These are phyloP conservation scores for Neurospora pannonica DNA, from an alignment of 495 filamentous ascomycete genomes.

Conservation along the genomic window DNA sequence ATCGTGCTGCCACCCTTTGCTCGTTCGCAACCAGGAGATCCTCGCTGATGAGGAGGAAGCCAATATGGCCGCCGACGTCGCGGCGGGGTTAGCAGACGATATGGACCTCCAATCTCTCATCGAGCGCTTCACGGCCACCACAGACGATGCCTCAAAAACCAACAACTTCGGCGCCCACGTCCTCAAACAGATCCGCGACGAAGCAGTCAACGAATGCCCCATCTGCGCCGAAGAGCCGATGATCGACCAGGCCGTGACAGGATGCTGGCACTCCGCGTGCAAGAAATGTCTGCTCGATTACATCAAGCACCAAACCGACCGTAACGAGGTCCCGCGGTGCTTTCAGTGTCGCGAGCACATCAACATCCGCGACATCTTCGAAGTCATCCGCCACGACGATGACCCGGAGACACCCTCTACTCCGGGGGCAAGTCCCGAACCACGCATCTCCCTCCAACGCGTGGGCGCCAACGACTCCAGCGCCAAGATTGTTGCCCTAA, in stretches of 20 bases:
- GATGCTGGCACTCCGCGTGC: constrained; percentile 95
- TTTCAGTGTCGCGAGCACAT: constrained; percentile 83
- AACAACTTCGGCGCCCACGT: constrained; percentile 74
- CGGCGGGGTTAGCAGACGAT: constrained; percentile 79
- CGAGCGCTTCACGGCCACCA: constrained; percentile 63
- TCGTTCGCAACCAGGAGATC: constrained; percentile 75
- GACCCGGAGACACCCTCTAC: constrained; percentile 25
- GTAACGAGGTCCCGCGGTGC: constrained; percentile 64
- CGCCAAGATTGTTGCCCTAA: constrained; percentile 74
- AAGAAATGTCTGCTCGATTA: constrained; percentile 82
- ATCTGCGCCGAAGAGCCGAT: constrained; percentile 93
- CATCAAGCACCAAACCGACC: constrained; percentile 74
- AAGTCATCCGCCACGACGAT: constrained; percentile 59
- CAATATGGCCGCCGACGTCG: constrained; percentile 65
- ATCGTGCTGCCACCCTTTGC: constrained; percentile 84
- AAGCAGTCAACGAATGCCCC: constrained; percentile 81
- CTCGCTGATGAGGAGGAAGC: constrained; percentile 85
- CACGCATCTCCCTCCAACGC: constrained; percentile 72
- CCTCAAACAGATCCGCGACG: constrained; percentile 80
- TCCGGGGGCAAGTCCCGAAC: constrained; percentile 12
- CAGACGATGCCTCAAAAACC: constrained; percentile 50
- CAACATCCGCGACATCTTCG: constrained; percentile 77
- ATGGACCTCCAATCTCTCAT: constrained; percentile 90
- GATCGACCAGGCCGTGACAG: constrained; percentile 84
- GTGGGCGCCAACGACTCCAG: constrained; percentile 64